Conservation (phyloP, 345 rosid genomes). For the Melaleuca quinquenervia region DNA sequence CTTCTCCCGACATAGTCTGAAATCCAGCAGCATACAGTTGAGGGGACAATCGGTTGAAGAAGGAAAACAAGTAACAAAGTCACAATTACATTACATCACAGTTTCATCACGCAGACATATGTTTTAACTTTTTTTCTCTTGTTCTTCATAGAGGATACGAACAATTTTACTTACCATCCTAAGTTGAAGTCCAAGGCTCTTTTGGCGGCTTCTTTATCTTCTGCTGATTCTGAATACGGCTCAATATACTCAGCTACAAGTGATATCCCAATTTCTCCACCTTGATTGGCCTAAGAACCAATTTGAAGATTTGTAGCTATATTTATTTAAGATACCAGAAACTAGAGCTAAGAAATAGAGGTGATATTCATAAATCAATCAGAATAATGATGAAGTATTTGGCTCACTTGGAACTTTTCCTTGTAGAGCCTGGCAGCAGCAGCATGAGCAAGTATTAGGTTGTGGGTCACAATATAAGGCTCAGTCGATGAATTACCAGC, state of each 20-base stretch:
- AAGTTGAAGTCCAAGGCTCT: conserved; percentile 4
- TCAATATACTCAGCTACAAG: neutral
- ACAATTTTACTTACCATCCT: conserved; percentile 8
- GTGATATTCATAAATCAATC: conserved; percentile 7
- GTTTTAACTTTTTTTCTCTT: neutral
- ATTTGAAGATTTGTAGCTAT: neutral
- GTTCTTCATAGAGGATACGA: neutral
- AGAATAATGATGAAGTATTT: neutral
- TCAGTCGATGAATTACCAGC: conserved; percentile 26
- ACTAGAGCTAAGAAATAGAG: neutral
- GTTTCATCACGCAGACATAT: neutral
- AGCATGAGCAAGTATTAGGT: conserved; percentile 33
- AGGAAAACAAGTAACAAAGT: neutral
- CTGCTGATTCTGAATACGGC: conserved; percentile 1
- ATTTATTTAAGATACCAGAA: neutral
- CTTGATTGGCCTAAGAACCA: neutral
- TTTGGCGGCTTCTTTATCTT: neutral
- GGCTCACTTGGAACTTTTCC: conserved; percentile 12
- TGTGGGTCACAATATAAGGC: conserved; percentile 28
- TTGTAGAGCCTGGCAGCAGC: conserved; percentile 25
- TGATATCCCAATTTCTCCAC: conserved; percentile 8
- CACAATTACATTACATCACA: neutral
- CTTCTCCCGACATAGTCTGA: neutral
- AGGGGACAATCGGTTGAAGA: neutral
- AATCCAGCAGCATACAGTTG: neutral